Base-by-base conservation (phyloP, 2,329 filamentous ascomycete genomes). In the Aschersonia sp. region DNA sequence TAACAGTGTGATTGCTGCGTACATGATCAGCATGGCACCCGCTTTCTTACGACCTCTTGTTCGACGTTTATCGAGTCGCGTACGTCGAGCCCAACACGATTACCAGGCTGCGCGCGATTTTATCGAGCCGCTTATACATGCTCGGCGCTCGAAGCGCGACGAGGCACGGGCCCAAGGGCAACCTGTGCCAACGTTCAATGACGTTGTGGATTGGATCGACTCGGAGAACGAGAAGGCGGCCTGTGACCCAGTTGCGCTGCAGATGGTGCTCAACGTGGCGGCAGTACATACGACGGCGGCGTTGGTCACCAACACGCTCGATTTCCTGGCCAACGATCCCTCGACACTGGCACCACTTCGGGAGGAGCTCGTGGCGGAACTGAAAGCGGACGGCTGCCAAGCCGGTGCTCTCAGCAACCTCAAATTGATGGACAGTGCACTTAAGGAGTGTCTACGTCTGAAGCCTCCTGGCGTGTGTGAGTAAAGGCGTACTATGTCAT, bases 201-300 rank as follows among this genome's bases (percentile, higher is more conserved):
- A 51, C 32, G 45, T 51, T 49, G 47, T 51, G 29, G 50, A 51
- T 32, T 51, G 50, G 50, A 49, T 51, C 30, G 50, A 51, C 38
- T 49, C 50, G 30, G 50, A 51, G 40, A 46, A 49, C 9, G 45
- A 51, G 42, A 47, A 47, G 30, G n/a, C 41, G n/a, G 45, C 45
- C n/a, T 49, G 50, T 6, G 50, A 51, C 31, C 50, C 50, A 3
- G 50, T 51, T n/a, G 50, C 50, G 31, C 35, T 51, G 5, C 50
- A 51, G 20, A 51, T 51, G 50, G 50, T 51, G 5, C 47, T 51
- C 30, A 49, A 47, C 43, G 50, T 51, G 29, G 50, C 50, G 5
- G 50, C 50, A 6, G 50, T 51, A 9, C 50, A 51, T 30, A 47
- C 50, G 6, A 51, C 45, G 4, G 50, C 50, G 3, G 47, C 50